These are phyloP conservation scores for Trichocomaceae sp. DNA, from an alignment of 2,329 filamentous ascomycete species.

Conservation along the genomic window DNA sequence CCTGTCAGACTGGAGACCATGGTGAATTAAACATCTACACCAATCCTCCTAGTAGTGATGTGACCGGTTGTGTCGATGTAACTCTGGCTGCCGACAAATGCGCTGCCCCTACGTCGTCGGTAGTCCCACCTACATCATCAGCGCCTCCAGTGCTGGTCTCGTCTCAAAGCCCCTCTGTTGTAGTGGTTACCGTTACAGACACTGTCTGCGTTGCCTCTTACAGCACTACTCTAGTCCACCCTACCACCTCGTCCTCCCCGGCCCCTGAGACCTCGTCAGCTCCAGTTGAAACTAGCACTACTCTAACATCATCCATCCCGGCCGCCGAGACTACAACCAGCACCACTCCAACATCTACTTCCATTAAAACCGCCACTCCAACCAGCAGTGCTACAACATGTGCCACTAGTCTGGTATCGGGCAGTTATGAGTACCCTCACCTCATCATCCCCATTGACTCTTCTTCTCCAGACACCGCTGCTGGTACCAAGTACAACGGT, in stretches of 20 bases:
- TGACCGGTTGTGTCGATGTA: constrained; percentile 32
- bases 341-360: background rate
- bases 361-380: background rate
- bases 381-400: constrained; percentile 26
- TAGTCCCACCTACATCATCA: background rate
- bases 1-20: constrained; percentile 50
- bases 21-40: constrained; percentile 39
- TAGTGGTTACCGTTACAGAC: constrained; percentile 8
- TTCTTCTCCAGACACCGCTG: constrained; percentile 44
- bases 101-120: constrained; percentile 15
- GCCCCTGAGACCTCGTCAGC: background rate
- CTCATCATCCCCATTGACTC: constrained; percentile 57
- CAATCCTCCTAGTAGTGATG: constrained; percentile 22
- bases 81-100: constrained; percentile 34
- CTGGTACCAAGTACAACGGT: constrained; percentile 52
- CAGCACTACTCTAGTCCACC: background rate
- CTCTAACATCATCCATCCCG: background rate
- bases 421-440: constrained; percentile 52
- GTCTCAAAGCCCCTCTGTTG: constrained; percentile 9
- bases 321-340: background rate
- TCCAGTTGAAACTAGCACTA: background rate
- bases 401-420: constrained; percentile 38
- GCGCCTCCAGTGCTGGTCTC: constrained; percentile 8
- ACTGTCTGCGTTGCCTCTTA: background rate
- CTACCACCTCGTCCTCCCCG: background rate